Base-by-base conservation (phyloP, 2,329 filamentous ascomycete genomes). In the Botrytis cinerea region DNA sequence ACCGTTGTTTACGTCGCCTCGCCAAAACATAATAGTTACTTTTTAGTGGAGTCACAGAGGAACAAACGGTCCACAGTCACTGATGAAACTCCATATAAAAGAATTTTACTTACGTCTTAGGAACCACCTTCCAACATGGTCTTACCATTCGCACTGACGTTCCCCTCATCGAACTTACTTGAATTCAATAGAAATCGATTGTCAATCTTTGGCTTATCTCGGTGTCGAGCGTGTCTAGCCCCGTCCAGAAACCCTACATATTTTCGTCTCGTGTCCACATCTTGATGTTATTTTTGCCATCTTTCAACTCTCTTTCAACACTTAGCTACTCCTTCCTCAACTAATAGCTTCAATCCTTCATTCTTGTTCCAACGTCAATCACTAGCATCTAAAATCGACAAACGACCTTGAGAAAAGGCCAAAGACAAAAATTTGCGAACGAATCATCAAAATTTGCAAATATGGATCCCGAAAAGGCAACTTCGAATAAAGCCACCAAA, bases 1-100 rank as follows among this genome's bases (percentile, higher is more conserved):
- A 67, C 45, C 20, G 28, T 67, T 51, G 22, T 9, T 67, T 46
- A 48, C 48, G 48, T 68, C 64, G 22, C 18, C 25, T 72, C 61
- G 70, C n/a, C 46, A 72, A 72, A 72, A 72, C 70, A 54, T 72
- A 68, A 72, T 72, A 59, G 28, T 46, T 72, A 64, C 43, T 67
- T 38, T 32, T 38, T 10, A 12, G 46, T 32, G 45, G 63, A 51
- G 32, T 18, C 35, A 22, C 0, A 22, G 3, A 12, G 35, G 20
- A 61, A 35, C 22, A 60, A 38, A 60, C 22, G 46, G 35, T 72
- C 70, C 70, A 72, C 70, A 32, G 25, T 59, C 70, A 18, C 35
- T 66, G 35, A 72, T 64, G 32, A 45, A 67, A 59, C 64, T 46
- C 70, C 46, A 57, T 51, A 40, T n/a, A 72, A 57, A 61, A 59